Percentiles rank a stretch among this genome's conserved stretches.
Evolutionary conservation across 1,139 yeast genomes (phyloP).

Genomic region (Pichia sp.): DNA sequence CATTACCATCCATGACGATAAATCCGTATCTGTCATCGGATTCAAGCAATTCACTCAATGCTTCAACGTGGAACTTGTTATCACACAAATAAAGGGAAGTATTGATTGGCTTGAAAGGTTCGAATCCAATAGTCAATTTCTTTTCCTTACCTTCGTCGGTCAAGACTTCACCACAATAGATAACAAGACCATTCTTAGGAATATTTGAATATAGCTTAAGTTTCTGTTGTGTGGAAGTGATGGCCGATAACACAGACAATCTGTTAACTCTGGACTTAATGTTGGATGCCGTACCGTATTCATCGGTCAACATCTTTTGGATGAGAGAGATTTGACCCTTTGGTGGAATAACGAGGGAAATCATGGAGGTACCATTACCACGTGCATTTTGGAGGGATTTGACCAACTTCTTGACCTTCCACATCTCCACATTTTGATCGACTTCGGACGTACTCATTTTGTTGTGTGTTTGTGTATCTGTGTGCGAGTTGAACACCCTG

Average conservation of each 20-base stretch:
- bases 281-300: slow-evolving; percentile 97
- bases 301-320: slow-evolving; percentile 93
- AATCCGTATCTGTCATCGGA: slow-evolving; percentile 95
- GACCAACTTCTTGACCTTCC: slow-evolving; percentile 95
- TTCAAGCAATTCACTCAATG: slow-evolving; percentile 86
- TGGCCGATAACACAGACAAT: slow-evolving; percentile 89
- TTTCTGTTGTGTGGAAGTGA: slow-evolving; percentile 96
- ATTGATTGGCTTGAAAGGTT: slow-evolving; percentile 97
- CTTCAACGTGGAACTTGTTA: slow-evolving; percentile 97
- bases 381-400: slow-evolving; percentile 82
- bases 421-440: slow-evolving; percentile 94
- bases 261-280: slow-evolving; percentile 97
- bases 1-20: slow-evolving; percentile 99
- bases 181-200: slow-evolving; percentile 90
- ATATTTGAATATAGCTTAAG: slow-evolving; percentile 82
- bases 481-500: not conserved
- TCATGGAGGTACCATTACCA: slow-evolving; percentile 99
- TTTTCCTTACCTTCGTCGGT: slow-evolving; percentile 97
- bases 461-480: too few species aligned
- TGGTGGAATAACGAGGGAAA: slow-evolving; percentile 92
- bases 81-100: slow-evolving; percentile 94
- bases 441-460: slow-evolving; percentile 48
- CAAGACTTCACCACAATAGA: slow-evolving; percentile 96
- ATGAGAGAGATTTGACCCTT: slow-evolving; percentile 84
- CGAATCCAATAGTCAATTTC: slow-evolving; percentile 90